Base-by-base conservation (phyloP, 345 rosid species). In the Linum trigynum region DNA sequence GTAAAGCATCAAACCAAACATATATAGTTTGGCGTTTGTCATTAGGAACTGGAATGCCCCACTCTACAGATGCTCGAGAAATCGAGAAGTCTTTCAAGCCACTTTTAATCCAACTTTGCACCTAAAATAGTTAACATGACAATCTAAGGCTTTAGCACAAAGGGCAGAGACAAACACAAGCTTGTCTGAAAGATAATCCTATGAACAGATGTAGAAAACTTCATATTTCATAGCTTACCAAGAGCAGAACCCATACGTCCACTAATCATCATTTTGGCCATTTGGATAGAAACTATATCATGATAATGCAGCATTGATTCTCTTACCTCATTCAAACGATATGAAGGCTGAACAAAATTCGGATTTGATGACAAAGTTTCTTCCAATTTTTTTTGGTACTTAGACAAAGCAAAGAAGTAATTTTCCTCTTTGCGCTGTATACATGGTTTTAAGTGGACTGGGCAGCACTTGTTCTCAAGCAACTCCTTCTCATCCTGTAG, bases 1-100 rank as follows among this genome's bases (percentile, higher is more conserved):
- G 79, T 40, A 92, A 79, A 68, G 98, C 98, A 68, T 92, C 98
- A 81, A 92, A 92, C 97, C 98, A 92, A 67, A 92, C 98, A 78
- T 92, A 92, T 67, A 90, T 87, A 5, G 98, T 92, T 75, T 92
- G 98, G 64, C 80, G 87, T 38, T 79, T 70, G 71, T 92, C 97
- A 66, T 82, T 82, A 73, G 98, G 97, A 69, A 90, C 94, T 51
- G 91, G 97, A 72, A 92, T 92, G 51, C 97, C 98, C 98, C 98
- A 92, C 7, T 90, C 97, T 55, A 92, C 98, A 59, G 90, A 81
- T 74, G 96, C 97, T 58, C 98, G 84, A 58, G 97, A 92, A 67
- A 92, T 87, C n/a, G 98, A 92, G 80, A 90, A 92, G 76, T 92
- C 97, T 65, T 81, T 85, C 75, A 92, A 77, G 66, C 97, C 96